Evolutionary conservation across 208 protist genomes (phyloP), one percentile per base, ranked within the genome.

Genomic region (Kentomonas sorsogonicus): DNA sequence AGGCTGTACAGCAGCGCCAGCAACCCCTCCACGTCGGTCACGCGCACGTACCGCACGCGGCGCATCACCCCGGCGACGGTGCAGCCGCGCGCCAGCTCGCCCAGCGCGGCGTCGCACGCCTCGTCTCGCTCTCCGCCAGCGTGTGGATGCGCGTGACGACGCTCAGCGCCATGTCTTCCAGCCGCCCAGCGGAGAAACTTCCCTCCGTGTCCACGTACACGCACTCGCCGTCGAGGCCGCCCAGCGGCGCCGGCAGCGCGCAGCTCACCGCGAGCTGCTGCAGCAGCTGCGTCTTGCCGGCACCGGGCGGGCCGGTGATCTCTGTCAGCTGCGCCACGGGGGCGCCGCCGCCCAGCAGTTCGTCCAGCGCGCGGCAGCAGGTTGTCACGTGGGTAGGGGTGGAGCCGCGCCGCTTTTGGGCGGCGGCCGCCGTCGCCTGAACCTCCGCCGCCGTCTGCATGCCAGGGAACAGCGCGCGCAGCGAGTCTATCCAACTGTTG

Each of bases 161-260:
- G 13, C 78, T 69, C 36, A 60, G 56, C 0, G 80, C 86, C 61
- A 96, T 83, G 63, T 94, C 65, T 13, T 73, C 58, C 23, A 90
- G 69, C 5, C 93, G 74, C 53, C 84, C 78, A 16, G 62, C 61
- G 5, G 82, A 63, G 51, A 97, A 95, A 60, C 82, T 91, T 23
- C 93, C 93, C 69, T 97, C 93, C 2, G 93, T 97, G 53, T 97
- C 93, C 23, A 97, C 74, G 68, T 91, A 97, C 1, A 96, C 18
- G 31, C 78, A 81, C 0, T 53, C 48, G 13, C 87, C 89, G 25
- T 65, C 74, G 15, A 86, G 41, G 3, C 93, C 93, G 38, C 83
- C 86, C 5, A 97, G 70, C 25, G 60, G 55, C 0, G 26, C 25
- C 10, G 91, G 89, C 27, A 96, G 61, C n/a, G 63, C 57, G 22